Evolutionary conservation across 2,329 filamentous ascomycete genomes (phyloP).

Genomic region (Reticulascus tulasneorum): DNA sequence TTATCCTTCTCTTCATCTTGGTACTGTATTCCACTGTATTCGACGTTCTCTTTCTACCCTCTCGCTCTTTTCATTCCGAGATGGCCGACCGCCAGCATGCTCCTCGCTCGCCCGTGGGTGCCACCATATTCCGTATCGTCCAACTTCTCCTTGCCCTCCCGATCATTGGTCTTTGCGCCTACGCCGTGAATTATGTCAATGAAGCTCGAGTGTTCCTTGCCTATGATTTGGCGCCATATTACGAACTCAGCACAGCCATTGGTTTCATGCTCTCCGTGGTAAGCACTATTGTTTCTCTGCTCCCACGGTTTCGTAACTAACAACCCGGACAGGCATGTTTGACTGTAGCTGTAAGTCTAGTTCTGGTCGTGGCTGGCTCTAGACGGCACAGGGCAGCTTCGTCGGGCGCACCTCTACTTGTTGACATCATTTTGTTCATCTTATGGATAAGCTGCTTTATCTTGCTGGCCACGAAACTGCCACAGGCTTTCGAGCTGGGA

Average conservation of each 20-base stretch:
- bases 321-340: conserved; percentile 29
- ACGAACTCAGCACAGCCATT: conserved; percentile 31
- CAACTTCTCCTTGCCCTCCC: conserved; percentile 43
- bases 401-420: conserved; percentile 45
- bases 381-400: conserved; percentile 42
- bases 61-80: background rate
- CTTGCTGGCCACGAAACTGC: conserved; percentile 34
- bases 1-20: too few relatives aligned
- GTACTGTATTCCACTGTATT: too few relatives aligned
- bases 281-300: conserved; percentile 19
- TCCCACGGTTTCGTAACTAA: conserved; percentile 4
- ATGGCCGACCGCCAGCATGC: conserved; percentile 39
- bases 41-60: too few relatives aligned
- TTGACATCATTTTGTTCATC: conserved; percentile 48
- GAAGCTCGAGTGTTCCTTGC: too few relatives aligned
- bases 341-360: conserved; percentile 41
- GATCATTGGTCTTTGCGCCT: conserved; percentile 44
- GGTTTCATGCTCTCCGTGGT: conserved; percentile 35
- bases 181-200: too few relatives aligned
- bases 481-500: too few relatives aligned
- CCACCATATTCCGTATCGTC: conserved; percentile 39
- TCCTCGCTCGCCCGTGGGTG: conserved; percentile 39
- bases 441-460: conserved; percentile 49
- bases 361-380: conserved; percentile 40
- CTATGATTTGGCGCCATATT: too few relatives aligned